Percentiles rank a stretch among this genome's conserved stretches.
These are phyloP conservation scores for Punica granatum DNA, from an alignment of 345 rosid genomes.

Conservation along the genomic window DNA sequence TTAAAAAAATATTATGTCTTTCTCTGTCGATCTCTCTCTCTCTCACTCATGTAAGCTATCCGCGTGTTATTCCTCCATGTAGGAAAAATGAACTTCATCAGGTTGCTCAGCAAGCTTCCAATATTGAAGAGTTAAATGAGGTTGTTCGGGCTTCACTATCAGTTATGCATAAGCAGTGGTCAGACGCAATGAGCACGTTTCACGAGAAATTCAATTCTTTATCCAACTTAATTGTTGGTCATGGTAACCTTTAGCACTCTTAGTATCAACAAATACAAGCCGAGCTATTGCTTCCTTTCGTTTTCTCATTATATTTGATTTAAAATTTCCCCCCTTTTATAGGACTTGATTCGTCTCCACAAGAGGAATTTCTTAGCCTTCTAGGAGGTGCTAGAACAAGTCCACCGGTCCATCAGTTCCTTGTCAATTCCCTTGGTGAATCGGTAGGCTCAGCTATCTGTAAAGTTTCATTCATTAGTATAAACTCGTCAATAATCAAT, in stretches of 20 bases:
- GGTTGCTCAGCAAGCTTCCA: constrained; percentile 88
- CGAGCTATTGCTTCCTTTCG: neutral
- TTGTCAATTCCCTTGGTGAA: constrained; percentile 83
- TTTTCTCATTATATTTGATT: neutral
- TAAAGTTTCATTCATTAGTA: constrained; percentile 10
- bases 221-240: constrained; percentile 52
- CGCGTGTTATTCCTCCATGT: constrained; percentile 7
- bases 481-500: too few species aligned
- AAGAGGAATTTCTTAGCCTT: constrained; percentile 92
- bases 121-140: constrained; percentile 76
- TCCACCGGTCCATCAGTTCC: constrained; percentile 86
- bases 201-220: constrained; percentile 75
- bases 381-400: constrained; percentile 84
- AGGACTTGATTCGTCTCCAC: constrained; percentile 88
- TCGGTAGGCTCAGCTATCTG: constrained; percentile 36
- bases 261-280: neutral
- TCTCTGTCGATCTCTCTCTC: neutral
- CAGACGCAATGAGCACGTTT: constrained; percentile 73
- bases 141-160: constrained; percentile 65
- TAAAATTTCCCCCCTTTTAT: constrained; percentile 13
- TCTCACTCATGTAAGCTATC: too few species aligned
- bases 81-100: constrained; percentile 95
- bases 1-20: neutral
- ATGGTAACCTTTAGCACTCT: constrained; percentile 36
- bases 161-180: constrained; percentile 81